Conservation (phyloP, 768 basidiomycete species). For the Austroboletus eburneus region DNA sequence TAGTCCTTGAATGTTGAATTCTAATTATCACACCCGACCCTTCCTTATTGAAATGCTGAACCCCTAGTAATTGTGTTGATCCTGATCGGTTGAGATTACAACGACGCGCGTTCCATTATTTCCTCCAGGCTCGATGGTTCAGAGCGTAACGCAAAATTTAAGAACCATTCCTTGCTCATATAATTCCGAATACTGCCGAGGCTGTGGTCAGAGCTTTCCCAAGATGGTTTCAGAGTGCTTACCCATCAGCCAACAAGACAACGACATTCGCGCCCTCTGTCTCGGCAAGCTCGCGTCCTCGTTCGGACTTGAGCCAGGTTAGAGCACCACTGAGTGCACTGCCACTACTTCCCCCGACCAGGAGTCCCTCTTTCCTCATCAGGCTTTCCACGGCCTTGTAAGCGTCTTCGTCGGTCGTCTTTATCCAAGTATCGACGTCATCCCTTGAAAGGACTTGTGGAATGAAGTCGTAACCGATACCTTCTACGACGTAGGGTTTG, state of each 20-base stretch:
- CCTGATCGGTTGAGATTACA: conserved; percentile 1
- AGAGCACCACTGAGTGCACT: conserved; percentile 78
- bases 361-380: conserved; percentile 82
- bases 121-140: conserved; percentile 39
- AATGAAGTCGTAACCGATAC: conserved; percentile 95
- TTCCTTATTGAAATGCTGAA: too few relatives aligned
- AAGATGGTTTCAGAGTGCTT: conserved; percentile 23
- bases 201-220: background rate
- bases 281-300: conserved; percentile 59
- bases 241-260: conserved; percentile 88
- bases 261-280: conserved; percentile 83
- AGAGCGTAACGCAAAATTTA: conserved; percentile 57
- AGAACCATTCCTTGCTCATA: conserved; percentile 92
- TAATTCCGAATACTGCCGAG: conserved; percentile 78
- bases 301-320: conserved; percentile 68
- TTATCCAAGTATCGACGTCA: conserved; percentile 78
- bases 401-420: conserved; percentile 77
- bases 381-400: conserved; percentile 70
- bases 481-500: conserved; percentile 74
- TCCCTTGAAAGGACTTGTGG: conserved; percentile 78
- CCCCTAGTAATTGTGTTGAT: too few relatives aligned
- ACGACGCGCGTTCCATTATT: conserved; percentile 4
- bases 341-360: conserved; percentile 93
- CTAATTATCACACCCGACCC: too few relatives aligned
- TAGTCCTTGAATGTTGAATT: too few relatives aligned